A percentile compares a stretch with the other conserved stretches of the same genome.
Conservation (phyloP, 345 rosid genomes). For the Nephelium lappaceum region DNA sequence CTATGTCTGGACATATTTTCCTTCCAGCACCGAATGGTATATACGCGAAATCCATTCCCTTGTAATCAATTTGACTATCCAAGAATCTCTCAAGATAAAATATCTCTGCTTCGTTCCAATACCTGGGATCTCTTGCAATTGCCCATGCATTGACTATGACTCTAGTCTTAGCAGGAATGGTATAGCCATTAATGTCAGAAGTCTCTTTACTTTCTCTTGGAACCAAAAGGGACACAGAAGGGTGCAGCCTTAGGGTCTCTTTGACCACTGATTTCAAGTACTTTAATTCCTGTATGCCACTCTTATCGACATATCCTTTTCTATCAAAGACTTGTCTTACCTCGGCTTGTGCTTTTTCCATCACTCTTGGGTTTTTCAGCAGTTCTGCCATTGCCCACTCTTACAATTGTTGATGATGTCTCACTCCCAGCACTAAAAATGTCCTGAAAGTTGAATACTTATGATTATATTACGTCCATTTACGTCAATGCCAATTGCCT, state of each 20-base stretch:
- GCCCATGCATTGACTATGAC: slow-evolving; percentile 20
- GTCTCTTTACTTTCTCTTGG: slow-evolving; percentile 22
- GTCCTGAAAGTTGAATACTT: slow-evolving; percentile 19
- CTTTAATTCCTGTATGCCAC: slow-evolving; percentile 15
- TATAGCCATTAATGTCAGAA: slow-evolving; percentile 13
- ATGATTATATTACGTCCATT: too few relatives aligned
- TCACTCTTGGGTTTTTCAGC: slow-evolving; percentile 27
- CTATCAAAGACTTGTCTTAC: slow-evolving; percentile 19
- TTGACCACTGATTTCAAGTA: slow-evolving; percentile 29
- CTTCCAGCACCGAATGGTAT: slow-evolving; percentile 34
- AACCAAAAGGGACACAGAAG: slow-evolving; percentile 24
- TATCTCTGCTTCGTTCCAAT: slow-evolving; percentile 13
- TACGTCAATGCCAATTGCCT: too few relatives aligned
- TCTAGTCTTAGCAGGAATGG: not conserved
- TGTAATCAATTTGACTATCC: slow-evolving; percentile 22
- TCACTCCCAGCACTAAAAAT: slow-evolving; percentile 35
- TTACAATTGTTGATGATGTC: slow-evolving; percentile 27
- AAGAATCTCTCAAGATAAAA: slow-evolving; percentile 31
- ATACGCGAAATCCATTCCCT: slow-evolving; percentile 18
- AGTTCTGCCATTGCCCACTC: slow-evolving; percentile 39
- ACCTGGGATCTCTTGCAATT: slow-evolving; percentile 6
- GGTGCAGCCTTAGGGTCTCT: slow-evolving; percentile 33
- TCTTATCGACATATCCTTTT: slow-evolving; percentile 25
- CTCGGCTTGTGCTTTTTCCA: slow-evolving; percentile 30
- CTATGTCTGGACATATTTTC: slow-evolving; percentile 31